These are phyloP conservation scores for Fusarium newnesense DNA, from an alignment of 2,329 filamentous ascomycete genomes.

Conservation along the genomic window DNA sequence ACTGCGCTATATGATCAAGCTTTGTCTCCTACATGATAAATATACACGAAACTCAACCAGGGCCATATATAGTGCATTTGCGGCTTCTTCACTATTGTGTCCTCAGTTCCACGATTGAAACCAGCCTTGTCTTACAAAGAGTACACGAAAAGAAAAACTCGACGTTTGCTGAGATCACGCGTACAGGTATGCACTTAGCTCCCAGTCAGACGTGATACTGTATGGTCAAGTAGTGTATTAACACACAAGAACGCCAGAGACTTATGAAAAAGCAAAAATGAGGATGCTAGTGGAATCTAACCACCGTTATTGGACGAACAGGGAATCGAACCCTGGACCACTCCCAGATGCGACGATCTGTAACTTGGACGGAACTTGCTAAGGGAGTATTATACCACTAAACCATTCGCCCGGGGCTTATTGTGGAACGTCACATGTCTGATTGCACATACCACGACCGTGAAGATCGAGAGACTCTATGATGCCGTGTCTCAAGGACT, in stretches of 20 bases:
- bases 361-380: neutral
- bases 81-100: too few species aligned
- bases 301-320: neutral
- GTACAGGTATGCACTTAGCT: neutral
- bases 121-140: neutral
- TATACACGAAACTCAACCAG: neutral
- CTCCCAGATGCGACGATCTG: neutral
- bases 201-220: too few species aligned
- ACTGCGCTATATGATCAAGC: too few species aligned
- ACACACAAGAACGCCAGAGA: neutral
- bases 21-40: neutral
- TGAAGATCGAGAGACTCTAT: neutral
- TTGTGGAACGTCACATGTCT: fast-evolving
- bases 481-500: too few species aligned
- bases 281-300: neutral
- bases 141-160: neutral
- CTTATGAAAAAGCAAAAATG: neutral
- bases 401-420: neutral
- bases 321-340: conserved; percentile 4
- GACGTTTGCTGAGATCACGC: neutral
- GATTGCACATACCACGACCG: neutral
- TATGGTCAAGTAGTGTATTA: too few species aligned
- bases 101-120: neutral
- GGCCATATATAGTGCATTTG: neutral
- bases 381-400: conserved; percentile 9